phyloP scores from a whole-genome alignment of 371 early-diverging fungal species.

The Syncephalastrum monosporum region DNA sequence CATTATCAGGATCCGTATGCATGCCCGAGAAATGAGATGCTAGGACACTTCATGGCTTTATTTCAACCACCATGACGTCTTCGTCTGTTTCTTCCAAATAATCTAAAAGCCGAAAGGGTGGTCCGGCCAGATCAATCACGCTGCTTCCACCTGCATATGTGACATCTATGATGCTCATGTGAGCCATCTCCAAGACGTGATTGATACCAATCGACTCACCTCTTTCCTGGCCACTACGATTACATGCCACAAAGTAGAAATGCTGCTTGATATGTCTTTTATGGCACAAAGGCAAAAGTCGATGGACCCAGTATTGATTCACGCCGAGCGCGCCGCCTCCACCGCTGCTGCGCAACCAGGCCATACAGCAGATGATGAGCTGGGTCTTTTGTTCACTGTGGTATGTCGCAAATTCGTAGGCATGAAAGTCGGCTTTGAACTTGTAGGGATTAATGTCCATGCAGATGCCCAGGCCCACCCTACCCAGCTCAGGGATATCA shows the following conservation, averaged over 20 bases:
- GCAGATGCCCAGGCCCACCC: constrained; percentile 76
- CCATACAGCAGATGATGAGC: constrained; percentile 65
- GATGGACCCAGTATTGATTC: constrained; percentile 61
- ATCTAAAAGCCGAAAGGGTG: constrained; percentile 28
- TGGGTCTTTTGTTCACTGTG: constrained; percentile 47
- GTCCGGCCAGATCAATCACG: constrained; percentile 36
- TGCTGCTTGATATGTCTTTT: not conserved
- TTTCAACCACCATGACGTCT: constrained; percentile 42
- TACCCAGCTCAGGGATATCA: constrained; percentile 43
- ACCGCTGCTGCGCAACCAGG: constrained; percentile 58
- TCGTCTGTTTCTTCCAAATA: constrained; percentile 28
- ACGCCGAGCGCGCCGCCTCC: constrained; percentile 20
- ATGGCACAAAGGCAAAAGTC: constrained; percentile 48
- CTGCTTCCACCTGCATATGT: constrained; percentile 59
- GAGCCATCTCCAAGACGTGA: not conserved
- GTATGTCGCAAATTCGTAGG: constrained; percentile 70
- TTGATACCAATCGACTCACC: constrained; percentile 11
- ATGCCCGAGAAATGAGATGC: too few species aligned
- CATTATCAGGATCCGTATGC: too few species aligned
- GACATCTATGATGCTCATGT: constrained; percentile 14
- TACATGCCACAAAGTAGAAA: constrained; percentile 54
- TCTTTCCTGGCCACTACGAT: constrained; percentile 67
- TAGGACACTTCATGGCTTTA: not conserved
- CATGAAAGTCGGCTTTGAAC: constrained; percentile 62
- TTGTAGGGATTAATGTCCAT: constrained; percentile 83